phyloP scores from a whole-genome alignment of 805 yeast genomes.

The Candida maltosa region DNA sequence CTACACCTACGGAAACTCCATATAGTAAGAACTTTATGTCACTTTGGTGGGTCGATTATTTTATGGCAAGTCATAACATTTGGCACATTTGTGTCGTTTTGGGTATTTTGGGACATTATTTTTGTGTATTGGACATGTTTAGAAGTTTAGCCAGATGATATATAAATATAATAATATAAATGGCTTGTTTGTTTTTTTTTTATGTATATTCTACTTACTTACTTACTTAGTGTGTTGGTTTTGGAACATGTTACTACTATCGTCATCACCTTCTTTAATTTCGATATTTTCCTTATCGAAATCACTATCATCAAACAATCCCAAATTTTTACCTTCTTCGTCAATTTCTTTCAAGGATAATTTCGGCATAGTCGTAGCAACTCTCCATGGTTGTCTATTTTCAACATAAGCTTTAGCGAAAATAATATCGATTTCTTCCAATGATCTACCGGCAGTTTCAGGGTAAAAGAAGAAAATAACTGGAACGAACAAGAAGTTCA shows the following conservation, averaged over 20 bases:
- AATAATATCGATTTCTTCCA: conserved; percentile 53
- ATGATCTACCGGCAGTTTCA: conserved; percentile 43
- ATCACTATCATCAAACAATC: conserved; percentile 48
- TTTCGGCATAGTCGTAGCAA: conserved; percentile 62
- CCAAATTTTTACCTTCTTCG: conserved; percentile 55
- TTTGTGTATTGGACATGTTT: conserved; percentile 72
- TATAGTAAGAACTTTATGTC: conserved; percentile 43
- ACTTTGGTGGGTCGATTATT: conserved; percentile 82
- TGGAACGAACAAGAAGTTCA: conserved; percentile 37
- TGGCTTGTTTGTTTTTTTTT: too few species aligned
- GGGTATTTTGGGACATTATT: conserved; percentile 88
- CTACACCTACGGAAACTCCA: conserved; percentile 27
- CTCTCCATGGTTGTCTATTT: conserved; percentile 55
- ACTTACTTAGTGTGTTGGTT: background rate
- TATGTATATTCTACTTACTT: too few species aligned
- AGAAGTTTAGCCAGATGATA: conserved; percentile 22
- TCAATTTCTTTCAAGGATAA: conserved; percentile 56
- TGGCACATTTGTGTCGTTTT: conserved; percentile 92
- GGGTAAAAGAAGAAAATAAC: conserved; percentile 44
- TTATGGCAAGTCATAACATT: conserved; percentile 76
- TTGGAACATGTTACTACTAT: background rate
- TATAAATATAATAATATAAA: background rate
- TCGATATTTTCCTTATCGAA: conserved; percentile 37
- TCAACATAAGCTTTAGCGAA: conserved; percentile 62
- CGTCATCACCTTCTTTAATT: conserved; percentile 26